Percentiles rank a stretch among this genome's conserved stretches.
These are phyloP conservation scores for Cyberlindnera meyerae DNA, from an alignment of 805 yeast species.

Conservation along the genomic window DNA sequence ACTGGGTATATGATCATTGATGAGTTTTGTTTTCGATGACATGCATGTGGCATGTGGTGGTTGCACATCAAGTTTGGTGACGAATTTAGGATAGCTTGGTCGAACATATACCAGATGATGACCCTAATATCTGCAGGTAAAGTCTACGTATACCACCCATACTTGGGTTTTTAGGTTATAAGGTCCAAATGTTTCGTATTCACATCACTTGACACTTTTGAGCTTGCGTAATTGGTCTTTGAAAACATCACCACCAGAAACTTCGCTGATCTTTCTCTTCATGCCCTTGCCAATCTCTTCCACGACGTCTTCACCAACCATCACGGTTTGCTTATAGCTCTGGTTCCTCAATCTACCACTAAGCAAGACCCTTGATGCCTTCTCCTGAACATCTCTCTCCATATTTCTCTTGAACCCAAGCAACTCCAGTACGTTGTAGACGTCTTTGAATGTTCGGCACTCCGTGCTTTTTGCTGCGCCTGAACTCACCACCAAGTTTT, in stretches of 20 bases:
- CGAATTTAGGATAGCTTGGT: no score
- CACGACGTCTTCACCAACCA: constrained; percentile 43
- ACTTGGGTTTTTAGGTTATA: no score
- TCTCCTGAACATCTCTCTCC: constrained; percentile 49
- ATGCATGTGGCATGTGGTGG: no score
- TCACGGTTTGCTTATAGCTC: constrained; percentile 73
- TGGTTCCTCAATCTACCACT: constrained; percentile 70
- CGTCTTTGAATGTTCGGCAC: constrained; percentile 64
- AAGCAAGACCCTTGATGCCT: constrained; percentile 59
- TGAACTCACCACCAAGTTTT: constrained; percentile 75
- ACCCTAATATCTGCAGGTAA: no score
- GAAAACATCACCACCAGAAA: constrained; percentile 21
- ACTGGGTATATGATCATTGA: no score
- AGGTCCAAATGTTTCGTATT: no score
- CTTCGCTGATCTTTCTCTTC: constrained; percentile 20
- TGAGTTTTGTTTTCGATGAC: no score
- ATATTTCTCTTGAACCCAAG: constrained; percentile 62
- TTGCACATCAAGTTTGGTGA: no score
- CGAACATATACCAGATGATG: no score
- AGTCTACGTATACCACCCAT: no score
- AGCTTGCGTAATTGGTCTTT: constrained; percentile 23
- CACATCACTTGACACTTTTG: constrained; percentile 6
- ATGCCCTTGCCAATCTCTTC: constrained; percentile 19
- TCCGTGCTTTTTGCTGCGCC: constrained; percentile 60
- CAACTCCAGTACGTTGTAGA: constrained; percentile 56